Percentiles rank a stretch among this genome's conserved stretches.
These are phyloP conservation scores for Zygosaccharomyces rouxii DNA, from an alignment of 805 yeast species.

Conservation along the genomic window DNA sequence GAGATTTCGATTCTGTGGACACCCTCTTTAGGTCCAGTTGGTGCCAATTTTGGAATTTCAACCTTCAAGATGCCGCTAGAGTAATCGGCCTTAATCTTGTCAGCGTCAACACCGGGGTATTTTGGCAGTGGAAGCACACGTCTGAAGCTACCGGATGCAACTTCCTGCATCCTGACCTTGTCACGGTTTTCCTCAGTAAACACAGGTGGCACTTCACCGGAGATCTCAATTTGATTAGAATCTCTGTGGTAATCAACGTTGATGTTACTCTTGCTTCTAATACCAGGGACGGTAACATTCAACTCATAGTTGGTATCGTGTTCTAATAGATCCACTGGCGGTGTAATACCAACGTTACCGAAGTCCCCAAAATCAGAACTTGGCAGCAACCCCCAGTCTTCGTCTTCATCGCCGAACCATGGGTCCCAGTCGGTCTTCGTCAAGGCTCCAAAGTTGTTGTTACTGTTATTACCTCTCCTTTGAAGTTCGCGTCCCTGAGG, in stretches of 20 bases:
- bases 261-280: conserved; percentile 40
- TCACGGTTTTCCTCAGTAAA: conserved; percentile 21
- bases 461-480: conserved; percentile 8
- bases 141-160: conserved; percentile 40
- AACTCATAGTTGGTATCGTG: conserved; percentile 40
- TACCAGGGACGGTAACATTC: conserved; percentile 47
- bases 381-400: conserved; percentile 26
- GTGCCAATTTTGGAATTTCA: conserved; percentile 39
- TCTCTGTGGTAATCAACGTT: conserved; percentile 45
- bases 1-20: conserved; percentile 31
- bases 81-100: conserved; percentile 43
- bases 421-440: conserved; percentile 16
- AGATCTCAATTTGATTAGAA: conserved; percentile 39
- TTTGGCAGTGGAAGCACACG: conserved; percentile 41
- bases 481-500: neutral
- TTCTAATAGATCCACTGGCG: conserved; percentile 46
- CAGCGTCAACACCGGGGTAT: conserved; percentile 38
- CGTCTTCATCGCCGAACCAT: conserved; percentile 16
- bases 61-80: conserved; percentile 45
- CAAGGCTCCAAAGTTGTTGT: conserved; percentile 12
- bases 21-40: conserved; percentile 21
- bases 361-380: conserved; percentile 7
- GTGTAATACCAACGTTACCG: conserved; percentile 23
- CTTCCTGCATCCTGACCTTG: conserved; percentile 33
- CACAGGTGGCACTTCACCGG: conserved; percentile 41